Evolutionary conservation across 805 yeast genomes (phyloP).

Genomic region (Nakazawaea populi): DNA sequence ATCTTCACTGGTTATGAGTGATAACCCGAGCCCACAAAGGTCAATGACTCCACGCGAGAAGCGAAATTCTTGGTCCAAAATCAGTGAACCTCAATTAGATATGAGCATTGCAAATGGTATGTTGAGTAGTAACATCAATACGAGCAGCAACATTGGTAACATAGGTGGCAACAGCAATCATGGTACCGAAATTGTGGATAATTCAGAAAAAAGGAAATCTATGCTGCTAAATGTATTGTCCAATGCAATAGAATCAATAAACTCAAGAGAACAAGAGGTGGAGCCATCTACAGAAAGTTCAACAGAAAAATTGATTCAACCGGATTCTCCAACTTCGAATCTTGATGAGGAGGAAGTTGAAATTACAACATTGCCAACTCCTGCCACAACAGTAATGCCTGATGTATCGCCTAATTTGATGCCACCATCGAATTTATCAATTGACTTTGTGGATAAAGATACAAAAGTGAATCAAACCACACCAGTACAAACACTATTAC

Average conservation of each 20-base stretch:
- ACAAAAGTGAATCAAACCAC: background rate
- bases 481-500: background rate
- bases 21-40: background rate
- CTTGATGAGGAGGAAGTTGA: background rate
- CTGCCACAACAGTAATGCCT: background rate
- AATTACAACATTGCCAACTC: background rate
- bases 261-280: background rate
- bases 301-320: constrained; percentile 2
- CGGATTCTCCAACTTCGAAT: background rate
- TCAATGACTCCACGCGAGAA: constrained; percentile 17
- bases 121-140: background rate
- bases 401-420: background rate
- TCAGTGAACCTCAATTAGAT: constrained; percentile 26
- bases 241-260: constrained; percentile 24
- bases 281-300: background rate
- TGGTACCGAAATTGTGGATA: background rate
- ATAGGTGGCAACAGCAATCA: background rate
- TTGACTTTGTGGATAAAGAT: too few relatives aligned
- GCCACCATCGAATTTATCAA: too few relatives aligned
- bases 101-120: constrained; percentile 15
- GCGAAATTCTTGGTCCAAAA: constrained; percentile 23
- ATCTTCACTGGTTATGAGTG: background rate
- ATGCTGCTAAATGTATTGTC: constrained; percentile 26
- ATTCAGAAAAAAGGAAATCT: constrained; percentile 24
- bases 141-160: background rate